Conservation (phyloP, 768 basidiomycete species). For the Suillus brevipes region DNA sequence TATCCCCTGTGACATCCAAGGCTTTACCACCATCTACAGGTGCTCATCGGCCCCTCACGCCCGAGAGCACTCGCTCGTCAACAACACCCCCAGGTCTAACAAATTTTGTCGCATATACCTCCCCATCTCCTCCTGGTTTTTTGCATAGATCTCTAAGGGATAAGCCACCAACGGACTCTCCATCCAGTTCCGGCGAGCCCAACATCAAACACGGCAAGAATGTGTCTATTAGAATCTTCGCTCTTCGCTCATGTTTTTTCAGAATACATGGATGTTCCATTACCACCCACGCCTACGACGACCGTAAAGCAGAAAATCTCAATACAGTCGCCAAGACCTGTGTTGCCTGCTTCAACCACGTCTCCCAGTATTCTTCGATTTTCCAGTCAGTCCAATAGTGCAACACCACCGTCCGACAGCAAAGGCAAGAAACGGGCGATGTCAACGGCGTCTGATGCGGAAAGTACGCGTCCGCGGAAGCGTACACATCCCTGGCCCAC, state of each 20-base stretch:
- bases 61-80: conserved; percentile 35
- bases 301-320: conserved; percentile 21
- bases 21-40: conserved; percentile 21
- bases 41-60: conserved; percentile 22
- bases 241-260: neutral
- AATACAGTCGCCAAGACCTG: conserved; percentile 33
- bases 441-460: conserved; percentile 19
- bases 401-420: conserved; percentile 28
- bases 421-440: conserved; percentile 43
- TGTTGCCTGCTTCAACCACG: conserved; percentile 29
- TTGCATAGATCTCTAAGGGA: conserved; percentile 32
- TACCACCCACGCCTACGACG: conserved; percentile 18
- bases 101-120: conserved; percentile 31
- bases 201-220: conserved; percentile 31
- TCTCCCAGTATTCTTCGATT: conserved; percentile 37
- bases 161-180: conserved; percentile 18
- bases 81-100: conserved; percentile 35
- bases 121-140: conserved; percentile 37
- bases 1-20: conserved; percentile 7
- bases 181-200: conserved; percentile 22
- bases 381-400: conserved; percentile 22
- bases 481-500: conserved; percentile 50
- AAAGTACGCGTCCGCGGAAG: conserved; percentile 34
- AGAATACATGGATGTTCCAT: conserved; percentile 1
- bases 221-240: neutral